phyloP scores from a whole-genome alignment of 2,329 filamentous ascomycete species.

The Ilyonectria destructans region DNA sequence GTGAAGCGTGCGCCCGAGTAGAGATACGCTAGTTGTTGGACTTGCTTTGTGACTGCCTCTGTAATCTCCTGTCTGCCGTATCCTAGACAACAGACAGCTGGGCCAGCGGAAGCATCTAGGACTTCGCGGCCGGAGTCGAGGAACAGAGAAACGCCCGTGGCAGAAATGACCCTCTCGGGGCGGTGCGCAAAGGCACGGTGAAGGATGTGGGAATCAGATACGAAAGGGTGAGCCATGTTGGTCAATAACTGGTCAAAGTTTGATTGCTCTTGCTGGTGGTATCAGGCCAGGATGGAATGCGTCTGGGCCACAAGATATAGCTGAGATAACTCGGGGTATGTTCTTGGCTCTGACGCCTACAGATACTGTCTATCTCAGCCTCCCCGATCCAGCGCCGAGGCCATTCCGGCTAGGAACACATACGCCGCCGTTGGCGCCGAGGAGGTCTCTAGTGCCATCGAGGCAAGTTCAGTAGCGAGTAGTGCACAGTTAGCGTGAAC shows the following conservation, averaged over 20 bases:
- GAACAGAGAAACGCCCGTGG: constrained; percentile 3
- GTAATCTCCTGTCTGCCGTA: constrained; percentile 2
- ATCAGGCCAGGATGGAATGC: neutral
- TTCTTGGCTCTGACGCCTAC: neutral
- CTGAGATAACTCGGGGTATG: neutral
- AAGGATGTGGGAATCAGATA: constrained; percentile 8
- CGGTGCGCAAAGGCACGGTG: constrained; percentile 7
- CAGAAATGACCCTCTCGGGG: constrained; percentile 4
- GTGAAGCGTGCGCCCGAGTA: constrained; percentile 10
- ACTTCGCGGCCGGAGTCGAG: constrained; percentile 9
- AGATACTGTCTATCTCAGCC: neutral
- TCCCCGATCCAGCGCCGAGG: neutral
- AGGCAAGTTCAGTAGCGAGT: neutral
- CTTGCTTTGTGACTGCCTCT: neutral
- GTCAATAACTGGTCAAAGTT: neutral
- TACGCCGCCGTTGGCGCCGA: neutral
- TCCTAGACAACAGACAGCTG: constrained; percentile 2
- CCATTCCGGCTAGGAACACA: neutral
- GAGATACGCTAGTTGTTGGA: constrained; percentile 1
- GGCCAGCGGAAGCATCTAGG: constrained; percentile 5
- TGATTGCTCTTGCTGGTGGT: neutral
- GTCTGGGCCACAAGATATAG: neutral
- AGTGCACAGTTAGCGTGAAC: neutral
- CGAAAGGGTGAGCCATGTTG: constrained; percentile 8
- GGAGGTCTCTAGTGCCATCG: neutral